phyloP scores from a whole-genome alignment of 164 flowering plant genomes.

The Piper longum region DNA sequence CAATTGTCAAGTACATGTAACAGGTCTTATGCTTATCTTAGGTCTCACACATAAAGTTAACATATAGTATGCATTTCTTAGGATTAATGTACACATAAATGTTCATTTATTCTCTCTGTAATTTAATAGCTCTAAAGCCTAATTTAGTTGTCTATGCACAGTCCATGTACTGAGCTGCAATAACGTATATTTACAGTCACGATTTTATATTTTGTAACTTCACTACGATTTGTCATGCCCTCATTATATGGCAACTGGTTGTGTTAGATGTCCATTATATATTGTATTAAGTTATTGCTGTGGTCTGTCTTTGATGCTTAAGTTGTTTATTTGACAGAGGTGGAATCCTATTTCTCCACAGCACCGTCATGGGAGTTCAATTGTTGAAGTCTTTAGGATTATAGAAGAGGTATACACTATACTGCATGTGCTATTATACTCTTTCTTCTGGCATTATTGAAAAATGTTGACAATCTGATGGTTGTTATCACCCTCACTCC shows the following conservation, averaged over 20 bases:
- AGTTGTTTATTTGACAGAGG: conserved; percentile 21
- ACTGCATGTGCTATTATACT: background rate
- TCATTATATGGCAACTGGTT: too few species aligned
- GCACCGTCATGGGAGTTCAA: conserved; percentile 89
- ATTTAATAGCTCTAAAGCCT: too few species aligned
- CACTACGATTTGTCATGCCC: too few species aligned
- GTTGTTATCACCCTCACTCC: background rate
- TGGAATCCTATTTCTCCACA: conserved; percentile 92
- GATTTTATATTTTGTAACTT: too few species aligned
- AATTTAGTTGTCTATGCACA: too few species aligned
- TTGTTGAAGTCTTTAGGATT: conserved; percentile 92
- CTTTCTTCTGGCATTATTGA: background rate
- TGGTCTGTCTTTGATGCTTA: background rate
- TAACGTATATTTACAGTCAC: too few species aligned
- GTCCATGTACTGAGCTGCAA: too few species aligned
- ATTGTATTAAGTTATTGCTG: background rate
- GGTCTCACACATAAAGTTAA: too few species aligned
- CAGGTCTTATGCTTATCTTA: too few species aligned
- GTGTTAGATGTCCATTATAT: background rate
- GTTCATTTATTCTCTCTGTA: too few species aligned
- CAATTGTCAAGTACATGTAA: background rate
- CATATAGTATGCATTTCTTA: too few species aligned
- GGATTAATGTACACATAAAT: too few species aligned
- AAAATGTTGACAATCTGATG: background rate
- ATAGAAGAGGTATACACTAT: conserved; percentile 71